phyloP scores from a whole-genome alignment of 768 basidiomycete species.

The Postia placenta region DNA sequence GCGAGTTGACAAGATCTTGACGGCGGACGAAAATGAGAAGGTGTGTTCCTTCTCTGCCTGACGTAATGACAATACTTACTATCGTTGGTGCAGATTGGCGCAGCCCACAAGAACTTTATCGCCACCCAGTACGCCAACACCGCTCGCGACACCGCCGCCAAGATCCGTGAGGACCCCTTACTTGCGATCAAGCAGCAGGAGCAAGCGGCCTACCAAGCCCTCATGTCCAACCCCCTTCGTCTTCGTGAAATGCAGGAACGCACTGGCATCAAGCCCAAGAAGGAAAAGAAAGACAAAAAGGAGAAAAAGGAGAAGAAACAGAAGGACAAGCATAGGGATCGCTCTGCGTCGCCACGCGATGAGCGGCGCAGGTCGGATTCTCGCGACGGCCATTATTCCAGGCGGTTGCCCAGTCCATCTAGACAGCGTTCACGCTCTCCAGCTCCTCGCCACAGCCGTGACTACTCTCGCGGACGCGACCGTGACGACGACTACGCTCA shows the following conservation, averaged over 20 bases:
- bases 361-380: conserved; percentile 30
- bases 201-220: conserved; percentile 83
- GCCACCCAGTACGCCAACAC: conserved; percentile 93
- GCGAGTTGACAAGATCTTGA: conserved; percentile 92
- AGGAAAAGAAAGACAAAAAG: conserved; percentile 61
- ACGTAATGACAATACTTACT: conserved; percentile 6
- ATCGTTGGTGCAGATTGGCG: conserved; percentile 54
- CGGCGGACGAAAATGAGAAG: conserved; percentile 89
- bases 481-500: conserved; percentile 7
- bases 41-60: conserved; percentile 27
- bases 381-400: conserved; percentile 22
- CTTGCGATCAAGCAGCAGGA: conserved; percentile 99
- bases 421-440: conserved; percentile 46
- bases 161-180: conserved; percentile 94
- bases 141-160: conserved; percentile 80
- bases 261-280: conserved; percentile 77
- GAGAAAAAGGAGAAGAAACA: conserved; percentile 50
- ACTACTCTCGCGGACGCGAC: conserved; percentile 13
- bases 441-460: conserved; percentile 27
- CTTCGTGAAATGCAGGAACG: conserved; percentile 75
- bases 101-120: conserved; percentile 87
- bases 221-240: conserved; percentile 82
- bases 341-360: conserved; percentile 18
- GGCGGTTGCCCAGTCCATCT: conserved; percentile 40
- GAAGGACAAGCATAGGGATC: conserved; percentile 24